phyloP scores from a whole-genome alignment of 2,329 filamentous ascomycete species.

The Penicillium nordicum region DNA sequence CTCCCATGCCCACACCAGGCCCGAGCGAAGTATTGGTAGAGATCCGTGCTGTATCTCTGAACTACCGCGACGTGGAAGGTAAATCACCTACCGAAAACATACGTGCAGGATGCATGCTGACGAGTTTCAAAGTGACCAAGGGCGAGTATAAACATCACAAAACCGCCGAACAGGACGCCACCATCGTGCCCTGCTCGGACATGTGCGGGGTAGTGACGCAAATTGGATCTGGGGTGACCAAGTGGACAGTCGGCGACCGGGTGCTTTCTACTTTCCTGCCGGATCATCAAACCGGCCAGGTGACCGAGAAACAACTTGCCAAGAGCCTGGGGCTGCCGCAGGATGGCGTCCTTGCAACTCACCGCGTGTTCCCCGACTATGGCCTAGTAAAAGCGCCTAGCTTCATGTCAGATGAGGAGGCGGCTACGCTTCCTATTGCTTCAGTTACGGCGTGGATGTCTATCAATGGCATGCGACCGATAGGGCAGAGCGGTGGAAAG shows the following conservation, averaged over 20 bases:
- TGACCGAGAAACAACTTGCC: slow-evolving; percentile 54
- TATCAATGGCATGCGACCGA: slow-evolving; percentile 43
- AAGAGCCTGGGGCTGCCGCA: slow-evolving; percentile 61
- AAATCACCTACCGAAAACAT: neutral
- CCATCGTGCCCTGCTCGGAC: slow-evolving; percentile 65
- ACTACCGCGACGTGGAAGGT: slow-evolving; percentile 52
- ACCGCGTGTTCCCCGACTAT: slow-evolving; percentile 42
- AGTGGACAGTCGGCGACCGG: slow-evolving; percentile 59
- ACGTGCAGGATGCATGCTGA: neutral
- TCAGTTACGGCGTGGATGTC: slow-evolving; percentile 52
- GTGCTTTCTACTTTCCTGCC: slow-evolving; percentile 62
- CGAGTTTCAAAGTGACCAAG: slow-evolving; percentile 52
- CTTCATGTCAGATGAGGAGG: slow-evolving; percentile 39
- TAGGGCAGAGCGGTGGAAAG: slow-evolving; percentile 46
- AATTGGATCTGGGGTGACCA: slow-evolving; percentile 46
- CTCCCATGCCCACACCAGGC: slow-evolving; percentile 47
- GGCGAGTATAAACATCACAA: slow-evolving; percentile 66
- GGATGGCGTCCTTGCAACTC: slow-evolving; percentile 44
- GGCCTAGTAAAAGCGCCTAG: slow-evolving; percentile 41
- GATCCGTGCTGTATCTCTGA: slow-evolving; percentile 52
- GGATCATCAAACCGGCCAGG: slow-evolving; percentile 56
- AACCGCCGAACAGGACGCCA: slow-evolving; percentile 41
- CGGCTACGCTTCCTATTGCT: slow-evolving; percentile 45
- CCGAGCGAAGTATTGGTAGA: slow-evolving; percentile 54
- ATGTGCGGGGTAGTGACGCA: slow-evolving; percentile 63